Base-by-base conservation (phyloP, 495 filamentous ascomycete genomes). In the Pyrenula massariospora region DNA sequence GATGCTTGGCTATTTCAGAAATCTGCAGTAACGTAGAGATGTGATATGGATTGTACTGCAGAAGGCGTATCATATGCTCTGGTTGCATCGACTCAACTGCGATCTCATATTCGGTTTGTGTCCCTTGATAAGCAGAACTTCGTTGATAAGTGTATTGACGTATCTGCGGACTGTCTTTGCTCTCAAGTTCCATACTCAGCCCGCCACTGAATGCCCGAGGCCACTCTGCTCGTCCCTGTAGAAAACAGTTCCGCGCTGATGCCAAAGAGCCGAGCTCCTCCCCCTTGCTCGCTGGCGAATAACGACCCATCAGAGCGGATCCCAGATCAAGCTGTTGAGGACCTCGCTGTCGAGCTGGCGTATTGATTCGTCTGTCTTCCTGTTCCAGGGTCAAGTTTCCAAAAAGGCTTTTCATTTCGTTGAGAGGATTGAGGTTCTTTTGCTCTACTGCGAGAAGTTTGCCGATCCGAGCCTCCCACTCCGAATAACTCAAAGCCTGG, bases 371-470 rank as follows among this genome's bases (percentile, higher is more conserved):
- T 23, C 77, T 70, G 24, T 80, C 73, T 15, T 82, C 80, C 19
- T 78, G 77, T 50, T 88, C 81, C 55, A 93, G 71, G 10, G 87
- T 86, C 24, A 86, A 81, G 56, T 84, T 84, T 0, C 93, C 93
- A 70, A 99, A 99, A 1, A 99, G 70, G 58, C 82, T 84, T 48
- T 88, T 85, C 91, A 99, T 96, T 70, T 99, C 93, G 61, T 95
- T 94, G 3, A 80, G 77, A 12, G 87, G 87, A 65, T 94, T 95
- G 11, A 99, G 79, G 59, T 87, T 81, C 58, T 85, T 79, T 1
- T 86, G 79, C 50, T 93, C 90, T 55, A 96, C 80, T 11, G 78
- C 73, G 1, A 97, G 71, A 25, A 95, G 71, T n/a, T 81, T 47
- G 53, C 22, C 2, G 54, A 21, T 20, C 50, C 57, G 5, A 56